These are phyloP conservation scores for Thermoascus crustaceus DNA, from an alignment of 2,329 filamentous ascomycete genomes.

Conservation along the genomic window DNA sequence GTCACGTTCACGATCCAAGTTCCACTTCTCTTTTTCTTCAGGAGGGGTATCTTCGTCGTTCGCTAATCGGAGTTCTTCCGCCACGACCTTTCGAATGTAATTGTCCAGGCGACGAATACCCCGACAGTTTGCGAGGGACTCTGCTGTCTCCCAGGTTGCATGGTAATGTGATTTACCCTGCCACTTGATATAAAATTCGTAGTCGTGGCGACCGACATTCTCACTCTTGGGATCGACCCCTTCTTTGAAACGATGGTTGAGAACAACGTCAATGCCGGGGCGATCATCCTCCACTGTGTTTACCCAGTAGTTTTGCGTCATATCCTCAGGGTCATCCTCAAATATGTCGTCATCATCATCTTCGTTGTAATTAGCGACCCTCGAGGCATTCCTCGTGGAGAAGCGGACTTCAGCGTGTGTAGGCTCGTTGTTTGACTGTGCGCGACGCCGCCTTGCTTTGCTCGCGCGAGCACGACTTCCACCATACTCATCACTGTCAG, in stretches of 20 bases:
- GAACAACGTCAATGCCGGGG: conserved; percentile 81
- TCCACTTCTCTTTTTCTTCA: conserved; percentile 87
- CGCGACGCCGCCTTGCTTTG: conserved; percentile 69
- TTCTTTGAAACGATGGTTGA: conserved; percentile 75
- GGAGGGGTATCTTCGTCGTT: conserved; percentile 66
- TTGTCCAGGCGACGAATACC: conserved; percentile 89
- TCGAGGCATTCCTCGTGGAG: conserved; percentile 77
- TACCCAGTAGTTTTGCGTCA: conserved; percentile 62
- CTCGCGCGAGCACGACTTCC: conserved; percentile 61
- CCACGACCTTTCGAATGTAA: conserved; percentile 78
- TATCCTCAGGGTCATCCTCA: conserved; percentile 49
- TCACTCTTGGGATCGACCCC: conserved; percentile 42
- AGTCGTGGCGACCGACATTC: conserved; percentile 53
- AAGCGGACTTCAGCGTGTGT: conserved; percentile 77
- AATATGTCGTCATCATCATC: conserved; percentile 54
- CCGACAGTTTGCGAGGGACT: conserved; percentile 65
- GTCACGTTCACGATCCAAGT: conserved; percentile 86
- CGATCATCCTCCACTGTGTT: conserved; percentile 65
- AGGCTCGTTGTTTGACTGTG: conserved; percentile 57
- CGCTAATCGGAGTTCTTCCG: conserved; percentile 68
- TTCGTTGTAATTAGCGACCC: conserved; percentile 61
- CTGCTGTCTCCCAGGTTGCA: conserved; percentile 84
- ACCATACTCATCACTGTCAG: conserved; percentile 64
- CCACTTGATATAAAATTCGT: conserved; percentile 93
- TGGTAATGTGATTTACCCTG: conserved; percentile 91